These are phyloP conservation scores for Tuber indicum DNA, from an alignment of 495 filamentous ascomycete species.

Conservation along the genomic window DNA sequence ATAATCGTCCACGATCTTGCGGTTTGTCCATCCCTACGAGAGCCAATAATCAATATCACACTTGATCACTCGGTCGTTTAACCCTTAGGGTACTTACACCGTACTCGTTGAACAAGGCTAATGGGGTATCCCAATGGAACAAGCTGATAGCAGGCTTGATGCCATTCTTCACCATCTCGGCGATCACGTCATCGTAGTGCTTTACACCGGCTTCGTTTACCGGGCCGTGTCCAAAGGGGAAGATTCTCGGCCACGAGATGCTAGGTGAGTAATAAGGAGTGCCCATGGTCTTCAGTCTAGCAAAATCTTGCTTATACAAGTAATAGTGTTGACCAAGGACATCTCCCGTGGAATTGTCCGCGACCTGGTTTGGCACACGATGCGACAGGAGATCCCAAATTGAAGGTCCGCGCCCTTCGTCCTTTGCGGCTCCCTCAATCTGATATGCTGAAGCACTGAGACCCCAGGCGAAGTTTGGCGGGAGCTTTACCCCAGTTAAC, in stretches of 20 bases:
- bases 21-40: slow-evolving; percentile 42
- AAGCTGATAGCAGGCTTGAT: slow-evolving; percentile 45
- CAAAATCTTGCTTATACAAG: slow-evolving; percentile 48
- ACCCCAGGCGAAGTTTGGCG: slow-evolving; percentile 39
- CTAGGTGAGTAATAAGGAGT: slow-evolving; percentile 45
- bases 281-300: slow-evolving; percentile 43
- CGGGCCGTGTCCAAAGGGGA: slow-evolving; percentile 47
- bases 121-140: slow-evolving; percentile 49
- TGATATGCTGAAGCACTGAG: slow-evolving; percentile 43
- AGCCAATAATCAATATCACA: slow-evolving; percentile 11
- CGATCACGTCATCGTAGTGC: slow-evolving; percentile 48
- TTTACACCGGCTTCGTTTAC: slow-evolving; percentile 45
- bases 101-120: slow-evolving; percentile 47
- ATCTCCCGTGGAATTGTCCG: slow-evolving; percentile 46
- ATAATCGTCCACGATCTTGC: slow-evolving; percentile 46
- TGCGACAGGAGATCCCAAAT: slow-evolving; percentile 43
- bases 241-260: slow-evolving; percentile 47
- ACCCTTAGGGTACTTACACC: slow-evolving; percentile 38
- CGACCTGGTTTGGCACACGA: slow-evolving; percentile 42
- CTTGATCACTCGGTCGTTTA: slow-evolving; percentile 18
- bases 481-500: slow-evolving; percentile 37
- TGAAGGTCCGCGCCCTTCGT: slow-evolving; percentile 40
- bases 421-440: slow-evolving; percentile 41
- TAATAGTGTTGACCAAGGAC: slow-evolving; percentile 46
- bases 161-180: slow-evolving; percentile 44